Evolutionary conservation across 371 early-diverging fungal genomes (phyloP).

Genomic region (Amoeboaphelidium protococcarum): DNA sequence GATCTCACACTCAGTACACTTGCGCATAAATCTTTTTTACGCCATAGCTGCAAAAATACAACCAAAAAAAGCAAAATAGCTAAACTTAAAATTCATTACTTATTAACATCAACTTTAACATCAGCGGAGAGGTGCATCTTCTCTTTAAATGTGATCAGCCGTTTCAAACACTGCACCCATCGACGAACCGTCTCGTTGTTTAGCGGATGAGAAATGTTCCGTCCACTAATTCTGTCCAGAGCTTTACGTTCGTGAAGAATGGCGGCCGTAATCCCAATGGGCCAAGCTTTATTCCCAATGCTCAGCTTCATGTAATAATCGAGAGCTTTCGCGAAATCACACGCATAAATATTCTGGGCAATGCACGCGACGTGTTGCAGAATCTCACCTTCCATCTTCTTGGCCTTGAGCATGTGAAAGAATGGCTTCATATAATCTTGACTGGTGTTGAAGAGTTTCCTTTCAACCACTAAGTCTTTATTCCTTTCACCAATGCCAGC

Average conservation of each 20-base stretch:
- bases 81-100: too few relatives aligned
- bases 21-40: too few relatives aligned
- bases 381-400: slow-evolving; percentile 52
- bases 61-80: too few relatives aligned
- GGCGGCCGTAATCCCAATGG: slow-evolving; percentile 82
- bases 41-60: too few relatives aligned
- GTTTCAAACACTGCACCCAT: slow-evolving; percentile 93
- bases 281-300: slow-evolving; percentile 96
- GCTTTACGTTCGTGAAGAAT: slow-evolving; percentile 14
- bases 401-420: slow-evolving; percentile 50
- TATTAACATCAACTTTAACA: too few relatives aligned
- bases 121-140: slow-evolving; percentile 66
- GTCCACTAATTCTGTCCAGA: slow-evolving; percentile 78
- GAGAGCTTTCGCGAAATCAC: slow-evolving; percentile 75
- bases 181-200: slow-evolving; percentile 89
- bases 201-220: slow-evolving; percentile 87
- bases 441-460: slow-evolving; percentile 54
- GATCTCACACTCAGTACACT: too few relatives aligned
- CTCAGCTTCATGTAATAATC: slow-evolving; percentile 75
- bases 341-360: slow-evolving; percentile 40
- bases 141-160: slow-evolving; percentile 84
- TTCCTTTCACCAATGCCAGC: too few relatives aligned
- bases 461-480: too few relatives aligned
- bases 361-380: slow-evolving; percentile 69
- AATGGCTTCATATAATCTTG: slow-evolving; percentile 71